Evolutionary conservation across 768 basidiomycete species (phyloP).

Genomic region (Phylloporus sp.): DNA sequence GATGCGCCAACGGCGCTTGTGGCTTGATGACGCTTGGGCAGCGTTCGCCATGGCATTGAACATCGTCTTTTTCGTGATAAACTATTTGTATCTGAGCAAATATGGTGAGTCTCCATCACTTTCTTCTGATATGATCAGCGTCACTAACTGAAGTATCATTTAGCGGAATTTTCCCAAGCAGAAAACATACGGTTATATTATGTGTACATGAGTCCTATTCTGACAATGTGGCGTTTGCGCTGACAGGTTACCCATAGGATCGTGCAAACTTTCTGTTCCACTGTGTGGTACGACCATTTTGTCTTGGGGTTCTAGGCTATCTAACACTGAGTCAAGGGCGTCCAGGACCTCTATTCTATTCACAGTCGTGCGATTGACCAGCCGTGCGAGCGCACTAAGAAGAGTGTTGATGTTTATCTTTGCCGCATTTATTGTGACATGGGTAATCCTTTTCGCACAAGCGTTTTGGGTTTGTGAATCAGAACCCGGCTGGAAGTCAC

Average conservation of each 20-base stretch:
- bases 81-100: constrained; percentile 1
- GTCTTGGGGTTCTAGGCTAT: background rate
- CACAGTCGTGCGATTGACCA: constrained; percentile 1
- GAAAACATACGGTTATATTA: background rate
- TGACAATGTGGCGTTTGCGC: background rate
- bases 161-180: background rate
- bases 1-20: background rate
- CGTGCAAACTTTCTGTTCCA: background rate
- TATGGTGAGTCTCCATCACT: background rate
- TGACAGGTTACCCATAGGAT: background rate
- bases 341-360: constrained; percentile 5
- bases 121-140: background rate
- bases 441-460: constrained; percentile 5
- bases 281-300: background rate
- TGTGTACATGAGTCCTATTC: background rate
- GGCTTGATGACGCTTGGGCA: background rate
- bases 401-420: background rate
- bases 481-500: constrained; percentile 2
- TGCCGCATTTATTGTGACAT: background rate
- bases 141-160: background rate
- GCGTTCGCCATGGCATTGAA: background rate
- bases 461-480: constrained; percentile 4
- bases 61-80: background rate
- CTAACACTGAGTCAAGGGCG: background rate
- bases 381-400: background rate